A percentile compares a stretch with the other conserved stretches of the same genome.
Conservation (phyloP, 2,329 filamentous ascomycete species). For the Fragosphaeria purpurea region DNA sequence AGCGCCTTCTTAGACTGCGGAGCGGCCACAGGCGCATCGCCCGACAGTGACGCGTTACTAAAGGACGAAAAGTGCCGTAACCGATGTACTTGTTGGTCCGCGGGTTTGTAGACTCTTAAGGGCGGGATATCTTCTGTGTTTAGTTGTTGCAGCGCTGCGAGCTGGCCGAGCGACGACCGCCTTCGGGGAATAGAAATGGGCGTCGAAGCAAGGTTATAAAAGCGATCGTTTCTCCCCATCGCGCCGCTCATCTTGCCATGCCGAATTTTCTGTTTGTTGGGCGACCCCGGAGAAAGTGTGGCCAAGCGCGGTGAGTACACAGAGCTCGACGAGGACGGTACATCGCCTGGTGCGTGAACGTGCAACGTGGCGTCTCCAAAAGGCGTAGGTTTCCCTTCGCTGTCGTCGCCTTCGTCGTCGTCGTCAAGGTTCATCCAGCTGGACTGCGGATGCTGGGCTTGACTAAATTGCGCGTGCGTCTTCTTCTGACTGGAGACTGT, state of each 20-base stretch:
- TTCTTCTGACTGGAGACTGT: too few relatives aligned
- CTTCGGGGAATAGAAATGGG: constrained; percentile 3
- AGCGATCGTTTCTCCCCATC: neutral
- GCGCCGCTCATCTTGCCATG: too few relatives aligned
- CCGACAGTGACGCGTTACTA: neutral
- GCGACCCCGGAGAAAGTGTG: too few relatives aligned
- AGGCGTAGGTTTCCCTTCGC: too few relatives aligned
- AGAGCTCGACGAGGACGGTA: too few relatives aligned
- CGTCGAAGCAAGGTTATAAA: neutral
- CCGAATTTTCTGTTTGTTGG: too few relatives aligned
- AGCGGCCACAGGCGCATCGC: neutral
- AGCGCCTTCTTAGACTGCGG: neutral
- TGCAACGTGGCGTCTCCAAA: too few relatives aligned
- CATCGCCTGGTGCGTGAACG: too few relatives aligned
- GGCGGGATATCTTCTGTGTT: too few relatives aligned
- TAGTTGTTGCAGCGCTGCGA: neutral
- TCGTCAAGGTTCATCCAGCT: constrained; percentile 19
- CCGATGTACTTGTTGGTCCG: neutral
- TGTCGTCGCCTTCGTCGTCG: constrained; percentile 3
- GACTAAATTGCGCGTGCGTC: too few relatives aligned
- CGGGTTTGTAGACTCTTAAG: neutral
- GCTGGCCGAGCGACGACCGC: constrained; percentile 2
- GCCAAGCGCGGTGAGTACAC: too few relatives aligned
- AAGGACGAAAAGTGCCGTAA: constrained; percentile 1
- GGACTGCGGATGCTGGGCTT: constrained; percentile 1